phyloP scores from a whole-genome alignment of 306 rosid genomes.

The Lathyrus sativus region DNA sequence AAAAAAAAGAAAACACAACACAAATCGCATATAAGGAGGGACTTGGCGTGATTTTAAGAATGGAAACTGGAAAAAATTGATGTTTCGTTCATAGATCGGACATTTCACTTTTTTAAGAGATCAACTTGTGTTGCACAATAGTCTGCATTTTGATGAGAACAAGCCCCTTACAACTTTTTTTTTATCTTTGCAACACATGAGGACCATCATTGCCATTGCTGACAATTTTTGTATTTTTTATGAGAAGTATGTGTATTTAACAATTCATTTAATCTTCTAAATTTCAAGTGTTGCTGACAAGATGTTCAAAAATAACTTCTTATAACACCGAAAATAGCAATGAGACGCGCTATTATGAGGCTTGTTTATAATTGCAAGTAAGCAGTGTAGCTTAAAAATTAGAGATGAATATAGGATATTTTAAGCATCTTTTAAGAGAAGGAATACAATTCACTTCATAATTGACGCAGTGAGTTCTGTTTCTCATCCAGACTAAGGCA shows the following conservation, averaged over 20 bases:
- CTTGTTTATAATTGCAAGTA: not conserved
- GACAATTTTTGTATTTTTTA: too few species aligned
- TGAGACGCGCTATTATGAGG: not conserved
- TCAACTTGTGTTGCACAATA: not conserved
- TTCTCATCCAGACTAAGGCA: conserved; percentile 2
- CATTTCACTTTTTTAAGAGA: not conserved
- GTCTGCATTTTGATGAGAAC: not conserved
- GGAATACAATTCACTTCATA: not conserved
- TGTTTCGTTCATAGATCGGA: conserved; percentile 5
- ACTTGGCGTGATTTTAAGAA: conserved; percentile 5
- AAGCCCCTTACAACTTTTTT: not conserved
- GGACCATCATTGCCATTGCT: not conserved
- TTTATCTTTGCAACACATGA: not conserved
- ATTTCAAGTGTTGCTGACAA: not conserved
- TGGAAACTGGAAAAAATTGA: not conserved
- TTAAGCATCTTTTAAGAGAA: not conserved
- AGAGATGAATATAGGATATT: not conserved
- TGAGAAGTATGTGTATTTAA: not conserved
- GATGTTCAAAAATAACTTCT: conserved; percentile 2
- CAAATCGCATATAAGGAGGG: conserved; percentile 11
- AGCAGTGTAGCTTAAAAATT: not conserved
- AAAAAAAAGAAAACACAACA: conserved; percentile 22
- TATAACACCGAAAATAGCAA: not conserved
- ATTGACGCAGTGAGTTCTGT: not conserved
- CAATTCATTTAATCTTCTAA: conserved; percentile 6